Evolutionary conservation across 768 basidiomycete genomes (phyloP).

Genomic region (Boletellus emodensis): DNA sequence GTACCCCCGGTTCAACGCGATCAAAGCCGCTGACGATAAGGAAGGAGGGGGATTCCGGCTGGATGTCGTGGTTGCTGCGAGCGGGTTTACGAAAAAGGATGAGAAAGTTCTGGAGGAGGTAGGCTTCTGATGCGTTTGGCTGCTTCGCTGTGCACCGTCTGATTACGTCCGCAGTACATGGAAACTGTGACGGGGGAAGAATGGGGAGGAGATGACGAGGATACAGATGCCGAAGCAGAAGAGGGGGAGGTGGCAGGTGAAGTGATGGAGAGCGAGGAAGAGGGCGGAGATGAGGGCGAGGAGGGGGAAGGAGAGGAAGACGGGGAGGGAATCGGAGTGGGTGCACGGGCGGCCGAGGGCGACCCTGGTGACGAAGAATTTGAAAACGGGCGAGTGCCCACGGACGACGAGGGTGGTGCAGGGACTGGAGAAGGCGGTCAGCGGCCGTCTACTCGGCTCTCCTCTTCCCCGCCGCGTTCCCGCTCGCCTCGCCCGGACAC

Average conservation of each 20-base stretch:
- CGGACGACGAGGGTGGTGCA: not conserved
- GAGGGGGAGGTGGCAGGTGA: constrained; percentile 36
- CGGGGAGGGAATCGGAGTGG: constrained; percentile 28
- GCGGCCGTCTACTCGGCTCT: constrained; percentile 38
- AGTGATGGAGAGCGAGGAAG: constrained; percentile 24
- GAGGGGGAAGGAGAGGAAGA: constrained; percentile 34
- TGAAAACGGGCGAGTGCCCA: constrained; percentile 10
- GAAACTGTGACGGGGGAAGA: constrained; percentile 39
- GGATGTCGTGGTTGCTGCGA: constrained; percentile 91
- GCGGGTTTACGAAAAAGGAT: constrained; percentile 85
- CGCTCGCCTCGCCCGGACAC: constrained; percentile 43
- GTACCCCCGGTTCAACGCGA: constrained; percentile 76
- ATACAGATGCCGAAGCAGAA: constrained; percentile 29
- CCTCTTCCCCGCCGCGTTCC: constrained; percentile 52
- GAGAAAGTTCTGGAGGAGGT: constrained; percentile 84
- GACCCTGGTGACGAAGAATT: constrained; percentile 11
- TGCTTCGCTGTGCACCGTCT: constrained; percentile 15
- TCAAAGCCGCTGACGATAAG: constrained; percentile 27
- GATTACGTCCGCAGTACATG: constrained; percentile 55
- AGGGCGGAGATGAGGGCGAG: constrained; percentile 34
- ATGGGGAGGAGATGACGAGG: constrained; percentile 3
- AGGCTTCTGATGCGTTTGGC: constrained; percentile 27
- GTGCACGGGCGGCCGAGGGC: constrained; percentile 6
- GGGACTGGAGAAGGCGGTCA: constrained; percentile 2
- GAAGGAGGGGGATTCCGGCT: constrained; percentile 61